These are phyloP conservation scores for Starmera pachycereana DNA, from an alignment of 805 yeast species.

Conservation along the genomic window DNA sequence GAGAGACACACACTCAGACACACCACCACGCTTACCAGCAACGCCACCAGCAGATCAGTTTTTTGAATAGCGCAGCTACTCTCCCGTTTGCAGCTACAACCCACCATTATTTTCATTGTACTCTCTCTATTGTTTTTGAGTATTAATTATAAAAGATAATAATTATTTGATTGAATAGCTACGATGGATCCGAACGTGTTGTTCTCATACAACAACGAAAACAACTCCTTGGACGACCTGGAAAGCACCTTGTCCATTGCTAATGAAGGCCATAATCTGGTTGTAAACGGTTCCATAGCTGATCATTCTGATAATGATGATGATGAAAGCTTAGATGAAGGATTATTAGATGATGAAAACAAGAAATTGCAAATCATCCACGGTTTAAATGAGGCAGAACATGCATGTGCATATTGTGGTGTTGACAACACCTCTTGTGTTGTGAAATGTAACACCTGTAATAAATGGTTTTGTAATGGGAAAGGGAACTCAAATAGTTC, in stretches of 20 bases:
- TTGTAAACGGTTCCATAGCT: not conserved
- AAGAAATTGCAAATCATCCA: not conserved
- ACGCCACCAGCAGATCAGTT: too few species aligned
- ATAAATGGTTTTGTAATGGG: slow-evolving; percentile 86
- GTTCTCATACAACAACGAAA: slow-evolving; percentile 8
- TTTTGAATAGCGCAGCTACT: too few species aligned
- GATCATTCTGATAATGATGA: not conserved
- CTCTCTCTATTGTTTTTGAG: too few species aligned
- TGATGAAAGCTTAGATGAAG: not conserved
- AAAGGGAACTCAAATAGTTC: slow-evolving; percentile 42
- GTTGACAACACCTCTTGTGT: slow-evolving; percentile 53
- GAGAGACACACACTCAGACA: too few species aligned
- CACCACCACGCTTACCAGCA: too few species aligned
- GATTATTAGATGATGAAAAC: not conserved
- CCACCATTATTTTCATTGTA: too few species aligned
- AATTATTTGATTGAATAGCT: not conserved
- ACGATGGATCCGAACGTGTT: slow-evolving; percentile 16
- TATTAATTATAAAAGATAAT: not conserved
- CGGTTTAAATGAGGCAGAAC: slow-evolving; percentile 19
- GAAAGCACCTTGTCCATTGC: not conserved
- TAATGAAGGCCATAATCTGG: not conserved
- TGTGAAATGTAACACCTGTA: slow-evolving; percentile 66
- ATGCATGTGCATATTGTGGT: slow-evolving; percentile 66
- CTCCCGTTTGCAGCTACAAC: too few species aligned
- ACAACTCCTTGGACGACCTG: not conserved